Percentiles rank a stretch among this genome's conserved stretches.
phyloP scores from a whole-genome alignment of 1,139 yeast species.

The Kodamaea arcana region DNA sequence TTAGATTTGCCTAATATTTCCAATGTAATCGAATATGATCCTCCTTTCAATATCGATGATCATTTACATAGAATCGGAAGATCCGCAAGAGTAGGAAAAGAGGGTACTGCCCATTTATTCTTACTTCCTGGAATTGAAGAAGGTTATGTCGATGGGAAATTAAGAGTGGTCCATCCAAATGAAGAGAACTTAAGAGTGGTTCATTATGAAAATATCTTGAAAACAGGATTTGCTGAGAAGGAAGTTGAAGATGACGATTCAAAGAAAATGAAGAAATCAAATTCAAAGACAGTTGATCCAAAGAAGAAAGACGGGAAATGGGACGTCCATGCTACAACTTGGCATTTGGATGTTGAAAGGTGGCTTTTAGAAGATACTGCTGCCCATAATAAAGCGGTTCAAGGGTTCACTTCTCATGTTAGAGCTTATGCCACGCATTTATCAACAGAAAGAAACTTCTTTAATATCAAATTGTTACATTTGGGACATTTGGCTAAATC shows the following conservation, averaged over 20 bases:
- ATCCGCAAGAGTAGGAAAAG: conserved; percentile 68
- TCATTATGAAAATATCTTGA: conserved; percentile 51
- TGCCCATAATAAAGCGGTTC: conserved; percentile 59
- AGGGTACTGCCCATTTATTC: conserved; percentile 67
- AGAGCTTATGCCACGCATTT: conserved; percentile 97
- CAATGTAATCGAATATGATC: conserved; percentile 63
- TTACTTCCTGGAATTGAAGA: conserved; percentile 87
- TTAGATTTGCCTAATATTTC: conserved; percentile 65
- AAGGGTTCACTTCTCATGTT: conserved; percentile 83
- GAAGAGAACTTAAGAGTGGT: conserved; percentile 35
- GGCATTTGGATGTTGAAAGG: conserved; percentile 89
- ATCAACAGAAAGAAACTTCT: conserved; percentile 68
- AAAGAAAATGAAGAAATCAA: conserved; percentile 2
- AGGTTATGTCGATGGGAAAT: conserved; percentile 60
- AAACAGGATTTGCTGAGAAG: conserved; percentile 56
- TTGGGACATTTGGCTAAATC: conserved; percentile 94
- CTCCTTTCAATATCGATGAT: conserved; percentile 67
- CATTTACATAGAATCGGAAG: conserved; percentile 73
- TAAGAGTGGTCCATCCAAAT: conserved; percentile 56
- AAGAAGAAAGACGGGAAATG: conserved; percentile 50
- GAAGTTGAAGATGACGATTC: conserved; percentile 11
- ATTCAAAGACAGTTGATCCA: conserved; percentile 21
- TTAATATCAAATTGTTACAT: conserved; percentile 79
- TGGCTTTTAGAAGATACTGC: conserved; percentile 71
- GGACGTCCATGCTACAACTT: conserved; percentile 95